Evolutionary conservation across 352 stramenopile genomes (phyloP), one percentile per base, ranked within the genome.

Genomic region (Phytopythium mirpurense): DNA sequence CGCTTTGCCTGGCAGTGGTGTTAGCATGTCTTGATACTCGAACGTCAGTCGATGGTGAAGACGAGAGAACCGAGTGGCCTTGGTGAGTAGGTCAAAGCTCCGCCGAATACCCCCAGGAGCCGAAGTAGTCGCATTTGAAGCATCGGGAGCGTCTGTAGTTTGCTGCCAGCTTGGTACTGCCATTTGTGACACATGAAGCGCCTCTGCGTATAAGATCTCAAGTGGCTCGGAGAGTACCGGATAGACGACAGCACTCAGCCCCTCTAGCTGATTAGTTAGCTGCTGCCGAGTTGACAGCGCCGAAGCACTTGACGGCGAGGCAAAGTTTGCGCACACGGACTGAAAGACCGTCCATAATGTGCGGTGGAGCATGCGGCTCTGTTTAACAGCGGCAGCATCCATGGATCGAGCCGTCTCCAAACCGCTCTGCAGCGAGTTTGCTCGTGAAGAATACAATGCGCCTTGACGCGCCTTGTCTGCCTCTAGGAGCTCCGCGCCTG

Each of bases 61-160:
- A 29, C 41, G 52, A 10, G 81, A 87, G 38, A 96, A 85, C 3
- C 72, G 59, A 8, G 63, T 69, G 0, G 86, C 82, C 2, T 51
- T 37, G 5, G 57, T 54, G 24, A 97, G 83, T 10, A 96, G 57
- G 57, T 97, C 89, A 57, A 80, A 87, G 32, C 79, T 90, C 43
- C 79, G 52, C 41, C 77, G 55, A 21, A 77, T 55, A 7, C 56
- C 53, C 16, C 49, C 51, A 32, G 54, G 43, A 0, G 34, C 40
- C 12, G 40, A 32, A 21, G 3, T 45, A 36, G 32, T 10, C 3
- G 11, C 32, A 36, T n/a, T n/a, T n/a, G n/a, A n/a, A n/a, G n/a
- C n/a, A n/a, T n/a, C n/a, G n/a, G n/a, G n/a, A n/a, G n/a, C n/a
- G 11, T 55, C 32, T 36, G 11, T 10, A n/a, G n/a, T 60, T 4